These are phyloP conservation scores for Papiliotrema terrestris DNA, from an alignment of 1,284 basidiomycete genomes.

Conservation along the genomic window DNA sequence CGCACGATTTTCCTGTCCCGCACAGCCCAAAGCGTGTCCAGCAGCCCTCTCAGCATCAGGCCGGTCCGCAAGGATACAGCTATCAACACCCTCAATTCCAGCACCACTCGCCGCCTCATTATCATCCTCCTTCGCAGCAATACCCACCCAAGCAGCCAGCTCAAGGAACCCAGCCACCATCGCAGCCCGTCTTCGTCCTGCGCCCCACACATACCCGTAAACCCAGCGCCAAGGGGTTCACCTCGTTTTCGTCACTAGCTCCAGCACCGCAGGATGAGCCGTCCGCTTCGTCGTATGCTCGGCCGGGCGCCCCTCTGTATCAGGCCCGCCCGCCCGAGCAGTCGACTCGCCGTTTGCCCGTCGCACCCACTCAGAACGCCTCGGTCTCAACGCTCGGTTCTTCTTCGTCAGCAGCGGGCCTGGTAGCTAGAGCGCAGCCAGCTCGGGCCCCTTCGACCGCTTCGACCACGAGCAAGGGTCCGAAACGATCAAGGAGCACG, in stretches of 20 bases:
- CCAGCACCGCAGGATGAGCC: conserved; percentile 9
- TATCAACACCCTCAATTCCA: neutral
- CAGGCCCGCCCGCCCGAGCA: too few relatives aligned
- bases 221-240: conserved; percentile 16
- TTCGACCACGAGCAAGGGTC: conserved; percentile 13
- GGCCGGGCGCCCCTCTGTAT: neutral
- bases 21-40: too few relatives aligned
- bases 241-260: conserved; percentile 24
- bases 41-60: too few relatives aligned
- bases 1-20: neutral
- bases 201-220: conserved; percentile 27
- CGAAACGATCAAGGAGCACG: conserved; percentile 11
- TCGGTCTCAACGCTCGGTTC: neutral
- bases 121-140: neutral
- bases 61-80: too few relatives aligned
- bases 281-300: neutral
- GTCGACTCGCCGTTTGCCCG: neutral
- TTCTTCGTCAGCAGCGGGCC: neutral
- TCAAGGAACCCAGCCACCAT: neutral
- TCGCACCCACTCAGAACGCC: neutral
- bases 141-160: neutral
- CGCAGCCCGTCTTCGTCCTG: conserved; percentile 20
- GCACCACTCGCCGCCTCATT: neutral
- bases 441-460: conserved; percentile 8
- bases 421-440: neutral